phyloP scores from a whole-genome alignment of 2,329 filamentous ascomycete species.

The Stemphylium vesicarium region DNA sequence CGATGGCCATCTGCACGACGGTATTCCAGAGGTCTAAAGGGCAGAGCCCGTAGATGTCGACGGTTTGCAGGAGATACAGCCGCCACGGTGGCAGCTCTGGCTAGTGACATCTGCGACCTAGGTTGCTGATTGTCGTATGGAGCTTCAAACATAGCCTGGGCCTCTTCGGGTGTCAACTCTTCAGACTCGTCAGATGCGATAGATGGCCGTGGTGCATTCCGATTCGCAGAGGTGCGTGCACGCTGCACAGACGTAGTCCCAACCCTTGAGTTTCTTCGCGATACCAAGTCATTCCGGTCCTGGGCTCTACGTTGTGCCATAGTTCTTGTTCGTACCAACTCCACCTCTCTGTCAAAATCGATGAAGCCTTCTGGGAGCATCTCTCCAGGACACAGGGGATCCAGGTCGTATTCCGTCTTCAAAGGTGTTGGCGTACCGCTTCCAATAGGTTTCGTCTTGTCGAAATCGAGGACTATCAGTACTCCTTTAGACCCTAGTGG shows the following conservation, averaged over 20 bases:
- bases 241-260: slow-evolving; percentile 35
- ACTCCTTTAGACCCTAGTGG: slow-evolving; percentile 46
- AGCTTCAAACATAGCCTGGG: slow-evolving; percentile 47
- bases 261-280: slow-evolving; percentile 37
- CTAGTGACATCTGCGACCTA: slow-evolving; percentile 48
- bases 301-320: slow-evolving; percentile 46
- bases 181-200: slow-evolving; percentile 38
- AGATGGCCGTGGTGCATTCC: slow-evolving; percentile 24
- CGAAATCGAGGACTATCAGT: slow-evolving; percentile 49
- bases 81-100: slow-evolving; percentile 53
- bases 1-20: slow-evolving; percentile 71
- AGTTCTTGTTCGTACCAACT: slow-evolving; percentile 48
- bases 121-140: slow-evolving; percentile 51
- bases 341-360: slow-evolving; percentile 51
- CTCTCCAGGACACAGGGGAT: slow-evolving; percentile 47
- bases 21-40: slow-evolving; percentile 64
- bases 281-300: slow-evolving; percentile 24
- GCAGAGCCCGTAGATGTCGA: slow-evolving; percentile 65
- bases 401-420: slow-evolving; percentile 46
- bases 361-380: slow-evolving; percentile 48
- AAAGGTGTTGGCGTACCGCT: slow-evolving; percentile 31
- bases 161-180: slow-evolving; percentile 44
- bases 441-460: slow-evolving; percentile 34
- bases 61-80: slow-evolving; percentile 76
- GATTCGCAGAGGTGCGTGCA: slow-evolving; percentile 37